Evolutionary conservation across 2,329 filamentous ascomycete genomes (phyloP).

Genomic region (Phoma sp.): DNA sequence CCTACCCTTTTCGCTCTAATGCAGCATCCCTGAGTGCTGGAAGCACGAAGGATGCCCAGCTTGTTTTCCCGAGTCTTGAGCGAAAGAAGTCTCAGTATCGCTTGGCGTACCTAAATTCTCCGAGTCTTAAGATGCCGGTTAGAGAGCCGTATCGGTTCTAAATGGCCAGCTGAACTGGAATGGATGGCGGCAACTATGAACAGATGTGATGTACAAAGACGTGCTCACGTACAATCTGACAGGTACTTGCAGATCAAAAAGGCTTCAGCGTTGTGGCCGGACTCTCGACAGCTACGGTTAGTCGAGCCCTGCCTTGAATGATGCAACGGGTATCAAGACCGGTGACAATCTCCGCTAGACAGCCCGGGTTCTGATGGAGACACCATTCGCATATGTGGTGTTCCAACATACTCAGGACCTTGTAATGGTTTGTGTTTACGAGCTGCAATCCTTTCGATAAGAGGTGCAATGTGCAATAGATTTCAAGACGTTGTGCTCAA

Average conservation of each 20-base stretch:
- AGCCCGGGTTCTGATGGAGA: neutral
- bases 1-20: neutral
- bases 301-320: neutral
- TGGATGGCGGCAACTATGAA: no score
- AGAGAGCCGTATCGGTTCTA: neutral
- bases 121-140: neutral
- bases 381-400: neutral
- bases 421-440: no score
- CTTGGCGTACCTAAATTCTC: neutral
- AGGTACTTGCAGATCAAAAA: neutral
- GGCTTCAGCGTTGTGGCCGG: neutral
- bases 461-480: no score
- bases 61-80: neutral
- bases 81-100: neutral
- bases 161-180: neutral
- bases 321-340: neutral
- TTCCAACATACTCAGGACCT: neutral
- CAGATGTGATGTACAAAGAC: no score
- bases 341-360: neutral
- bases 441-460: no score
- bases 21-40: neutral
- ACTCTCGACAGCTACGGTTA: neutral
- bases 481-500: no score
- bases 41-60: slow-evolving; percentile 1
- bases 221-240: neutral